Conservation (phyloP, 768 basidiomycete species). For the Psilocybe azurescens region DNA sequence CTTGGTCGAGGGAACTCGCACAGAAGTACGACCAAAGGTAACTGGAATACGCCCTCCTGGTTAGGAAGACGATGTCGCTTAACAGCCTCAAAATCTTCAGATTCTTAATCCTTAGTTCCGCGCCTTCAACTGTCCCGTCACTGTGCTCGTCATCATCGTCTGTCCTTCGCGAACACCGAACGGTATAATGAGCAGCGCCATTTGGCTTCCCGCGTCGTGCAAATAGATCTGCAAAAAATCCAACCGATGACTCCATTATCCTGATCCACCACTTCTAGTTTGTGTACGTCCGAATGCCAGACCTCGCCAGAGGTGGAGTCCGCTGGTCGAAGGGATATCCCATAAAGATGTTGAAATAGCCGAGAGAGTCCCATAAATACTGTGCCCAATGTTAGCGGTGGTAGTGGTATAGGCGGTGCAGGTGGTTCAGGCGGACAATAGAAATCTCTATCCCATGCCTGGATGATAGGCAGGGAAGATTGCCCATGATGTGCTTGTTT, state of each 20-base stretch:
- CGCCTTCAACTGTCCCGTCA: conserved; percentile 55
- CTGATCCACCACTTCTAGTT: conserved; percentile 93
- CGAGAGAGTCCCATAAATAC: conserved; percentile 92
- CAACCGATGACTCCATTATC: conserved; percentile 86
- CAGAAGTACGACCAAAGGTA: conserved; percentile 90
- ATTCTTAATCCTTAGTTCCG: conserved; percentile 50
- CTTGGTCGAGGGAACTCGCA: conserved; percentile 83
- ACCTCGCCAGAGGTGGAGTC: conserved; percentile 77
- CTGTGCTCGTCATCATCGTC: conserved; percentile 86
- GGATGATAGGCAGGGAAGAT: conserved; percentile 63
- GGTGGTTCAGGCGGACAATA: conserved; percentile 85
- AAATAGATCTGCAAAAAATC: conserved; percentile 93
- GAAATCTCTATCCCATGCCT: conserved; percentile 98
- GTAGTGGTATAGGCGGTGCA: conserved; percentile 73
- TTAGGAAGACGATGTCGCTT: conserved; percentile 65
- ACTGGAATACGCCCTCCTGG: conserved; percentile 76
- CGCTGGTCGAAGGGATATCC: conserved; percentile 79
- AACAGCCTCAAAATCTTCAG: conserved; percentile 65
- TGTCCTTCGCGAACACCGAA: conserved; percentile 89
- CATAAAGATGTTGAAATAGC: conserved; percentile 87
- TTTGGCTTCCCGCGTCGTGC: conserved; percentile 82
- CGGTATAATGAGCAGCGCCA: conserved; percentile 97
- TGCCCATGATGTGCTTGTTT: conserved; percentile 79
- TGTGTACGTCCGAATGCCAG: conserved; percentile 89
- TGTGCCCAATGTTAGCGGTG: conserved; percentile 85